Percentiles rank a stretch among this genome's conserved stretches.
These are phyloP conservation scores for Syncephalastrum racemosum DNA, from an alignment of 371 early-diverging fungal genomes.

Conservation along the genomic window DNA sequence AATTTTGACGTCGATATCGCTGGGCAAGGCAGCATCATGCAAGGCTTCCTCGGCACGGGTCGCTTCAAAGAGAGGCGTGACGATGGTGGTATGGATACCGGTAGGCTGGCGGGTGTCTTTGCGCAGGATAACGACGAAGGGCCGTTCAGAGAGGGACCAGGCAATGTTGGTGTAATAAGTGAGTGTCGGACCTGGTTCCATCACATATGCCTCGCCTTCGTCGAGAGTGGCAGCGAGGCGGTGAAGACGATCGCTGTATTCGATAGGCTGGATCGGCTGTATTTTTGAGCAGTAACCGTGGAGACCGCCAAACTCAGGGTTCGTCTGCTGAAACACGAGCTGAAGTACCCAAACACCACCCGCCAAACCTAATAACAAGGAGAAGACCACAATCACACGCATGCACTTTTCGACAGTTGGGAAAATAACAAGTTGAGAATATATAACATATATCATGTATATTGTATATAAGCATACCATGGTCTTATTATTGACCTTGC, in stretches of 20 bases:
- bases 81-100: conserved; percentile 40
- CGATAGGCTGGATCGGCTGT: conserved; percentile 35
- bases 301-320: conserved; percentile 27
- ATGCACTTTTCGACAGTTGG: conserved; percentile 9
- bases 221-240: conserved; percentile 36
- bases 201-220: conserved; percentile 41
- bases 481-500: conserved; percentile 24
- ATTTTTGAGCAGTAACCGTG: conserved; percentile 41
- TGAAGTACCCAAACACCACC: conserved; percentile 27
- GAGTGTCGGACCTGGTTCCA: conserved; percentile 57
- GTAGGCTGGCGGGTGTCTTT: conserved; percentile 20
- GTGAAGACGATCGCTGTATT: conserved; percentile 49
- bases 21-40: conserved; percentile 29
- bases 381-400: conserved; percentile 17
- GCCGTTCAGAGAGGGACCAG: conserved; percentile 55
- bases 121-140: conserved; percentile 49
- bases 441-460: no score
- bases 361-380: conserved; percentile 14
- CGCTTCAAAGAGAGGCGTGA: conserved; percentile 59
- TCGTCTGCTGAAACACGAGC: conserved; percentile 1
- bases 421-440: neutral
- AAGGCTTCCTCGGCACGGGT: conserved; percentile 42
- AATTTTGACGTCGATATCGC: conserved; percentile 16
- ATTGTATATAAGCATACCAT: conserved; percentile 20
- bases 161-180: conserved; percentile 51